Conservation (phyloP, 225 moss, liverwort and hornwort genomes). For the Lunularia cruciata region DNA sequence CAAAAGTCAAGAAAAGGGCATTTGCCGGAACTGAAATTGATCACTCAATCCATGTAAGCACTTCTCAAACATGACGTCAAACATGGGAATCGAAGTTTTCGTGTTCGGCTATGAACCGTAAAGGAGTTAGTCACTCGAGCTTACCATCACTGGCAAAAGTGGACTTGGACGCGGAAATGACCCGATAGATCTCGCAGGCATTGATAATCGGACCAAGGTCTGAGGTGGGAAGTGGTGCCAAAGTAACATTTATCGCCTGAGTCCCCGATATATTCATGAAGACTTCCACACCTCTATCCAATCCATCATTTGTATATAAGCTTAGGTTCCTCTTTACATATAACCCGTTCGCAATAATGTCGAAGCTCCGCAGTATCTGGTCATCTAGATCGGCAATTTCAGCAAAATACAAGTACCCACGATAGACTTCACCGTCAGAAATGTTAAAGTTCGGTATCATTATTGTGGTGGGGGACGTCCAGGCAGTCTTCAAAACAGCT, state of each 20-base stretch:
- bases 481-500: background rate
- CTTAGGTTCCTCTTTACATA: slow-evolving; percentile 2
- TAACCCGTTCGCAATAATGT: slow-evolving; percentile 1
- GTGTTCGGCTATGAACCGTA: too few species aligned
- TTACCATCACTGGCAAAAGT: slow-evolving; percentile 9
- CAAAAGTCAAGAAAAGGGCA: too few species aligned
- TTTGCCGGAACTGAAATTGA: too few species aligned
- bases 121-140: too few species aligned
- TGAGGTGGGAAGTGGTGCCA: background rate
- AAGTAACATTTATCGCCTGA: slow-evolving; percentile 2
- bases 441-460: background rate
- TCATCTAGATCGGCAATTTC: background rate
- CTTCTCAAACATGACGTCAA: too few species aligned
- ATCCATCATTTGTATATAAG: background rate
- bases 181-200: slow-evolving; percentile 2
- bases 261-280: background rate
- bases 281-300: background rate
- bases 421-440: background rate
- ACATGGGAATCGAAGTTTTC: too few species aligned
- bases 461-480: background rate
- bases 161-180: background rate
- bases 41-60: too few species aligned
- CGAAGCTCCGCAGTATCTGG: background rate
- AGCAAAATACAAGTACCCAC: slow-evolving; percentile 1
- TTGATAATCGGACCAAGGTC: slow-evolving; percentile 2